Evolutionary conservation across 352 stramenopile species (phyloP).

Genomic region (Pythium diclinum): DNA sequence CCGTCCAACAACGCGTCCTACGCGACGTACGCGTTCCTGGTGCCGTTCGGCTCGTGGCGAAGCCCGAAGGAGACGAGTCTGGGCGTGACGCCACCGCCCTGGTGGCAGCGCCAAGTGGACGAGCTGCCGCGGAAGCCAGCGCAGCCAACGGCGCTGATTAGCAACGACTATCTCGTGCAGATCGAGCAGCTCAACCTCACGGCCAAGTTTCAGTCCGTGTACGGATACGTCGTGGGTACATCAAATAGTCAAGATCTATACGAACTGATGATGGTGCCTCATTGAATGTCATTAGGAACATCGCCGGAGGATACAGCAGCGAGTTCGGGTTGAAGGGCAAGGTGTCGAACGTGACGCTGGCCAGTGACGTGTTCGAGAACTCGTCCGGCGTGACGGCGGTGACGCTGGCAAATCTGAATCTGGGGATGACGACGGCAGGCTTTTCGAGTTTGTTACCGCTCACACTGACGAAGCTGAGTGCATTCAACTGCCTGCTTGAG

Average conservation of each 20-base stretch:
- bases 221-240: background rate
- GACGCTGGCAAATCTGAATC: slow-evolving; percentile 12
- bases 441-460: background rate
- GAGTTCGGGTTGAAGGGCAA: slow-evolving; percentile 15
- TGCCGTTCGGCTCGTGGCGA: background rate
- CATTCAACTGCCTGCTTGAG: slow-evolving; percentile 9
- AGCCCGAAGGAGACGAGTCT: background rate
- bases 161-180: background rate
- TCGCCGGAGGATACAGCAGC: slow-evolving; percentile 17
- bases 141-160: background rate
- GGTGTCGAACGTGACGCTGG: slow-evolving; percentile 17
- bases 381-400: slow-evolving; percentile 13
- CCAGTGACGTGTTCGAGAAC: slow-evolving; percentile 10
- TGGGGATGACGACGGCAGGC: background rate
- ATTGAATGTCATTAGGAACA: background rate
- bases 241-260: background rate
- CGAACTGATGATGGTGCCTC: background rate
- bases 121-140: background rate
- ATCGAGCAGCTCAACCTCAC: slow-evolving; percentile 6
- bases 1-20: background rate
- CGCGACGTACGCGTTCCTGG: background rate
- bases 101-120: slow-evolving; percentile 1
- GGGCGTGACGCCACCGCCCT: background rate
- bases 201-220: background rate
- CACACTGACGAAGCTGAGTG: background rate